Evolutionary conservation across 352 stramenopile species (phyloP), one percentile per base, ranked within the genome.

Genomic region (Pythium apleroticum): DNA sequence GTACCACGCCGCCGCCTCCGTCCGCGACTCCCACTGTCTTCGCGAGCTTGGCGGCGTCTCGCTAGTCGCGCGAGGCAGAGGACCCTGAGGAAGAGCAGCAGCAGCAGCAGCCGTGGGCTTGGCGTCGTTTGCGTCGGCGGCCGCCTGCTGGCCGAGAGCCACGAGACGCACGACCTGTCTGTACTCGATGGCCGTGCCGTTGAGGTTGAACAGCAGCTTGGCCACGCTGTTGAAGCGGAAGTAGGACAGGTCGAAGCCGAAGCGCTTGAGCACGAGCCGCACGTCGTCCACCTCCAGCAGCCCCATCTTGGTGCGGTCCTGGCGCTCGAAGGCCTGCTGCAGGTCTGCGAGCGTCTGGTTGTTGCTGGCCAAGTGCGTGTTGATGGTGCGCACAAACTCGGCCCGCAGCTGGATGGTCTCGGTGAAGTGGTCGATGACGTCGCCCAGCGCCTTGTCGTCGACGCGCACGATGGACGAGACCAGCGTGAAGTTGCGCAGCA

Each of bases 171-270:
- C 19, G 48, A 73, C 60, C 33, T 73, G 66, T 5, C 20, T 11
- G 52, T 73, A 73, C 60, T 73, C 48, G 15, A 73, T 52, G 19
- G 54, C 31, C 17, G 49, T 66, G 24, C 66, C 60, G 8, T 50
- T 41, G 14, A 73, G 22, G 28, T 69, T 33, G 28, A 73, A 73
- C 3, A 73, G 60, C 60, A 73, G 20, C 28, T 58, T 62, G 30
- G 66, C 66, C 22, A 73, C 66, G 39, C 66, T 73, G 60, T 73
- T 73, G 60, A 73, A 73, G 11, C 56, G 48, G 35, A 73, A 73
- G 56, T 43, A 73, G 33, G 66, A 68, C 4, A 73, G 50, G 49
- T 63, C 65, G 56, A 73, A 69, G 7, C 66, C 66, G 22, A 69
- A 73, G 7, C 49, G 60, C 3, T 43, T 25, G 12, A 73, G 45